Evolutionary conservation across 371 early-diverging fungal species (phyloP).

Genomic region (Mortierella polycephala): DNA sequence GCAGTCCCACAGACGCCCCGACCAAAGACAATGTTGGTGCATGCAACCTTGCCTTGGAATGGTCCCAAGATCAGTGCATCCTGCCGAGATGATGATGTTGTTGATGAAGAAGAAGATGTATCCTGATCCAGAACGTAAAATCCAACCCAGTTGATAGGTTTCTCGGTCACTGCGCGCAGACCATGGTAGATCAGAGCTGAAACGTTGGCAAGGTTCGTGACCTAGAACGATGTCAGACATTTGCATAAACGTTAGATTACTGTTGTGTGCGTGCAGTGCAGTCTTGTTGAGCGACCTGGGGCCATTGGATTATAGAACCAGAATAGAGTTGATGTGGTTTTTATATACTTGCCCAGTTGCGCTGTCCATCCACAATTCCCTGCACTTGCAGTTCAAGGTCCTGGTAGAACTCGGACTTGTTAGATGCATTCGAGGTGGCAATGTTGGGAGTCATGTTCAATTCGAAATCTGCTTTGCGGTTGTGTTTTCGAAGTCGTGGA

Average conservation of each 20-base stretch:
- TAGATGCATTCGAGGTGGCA: conserved; percentile 26
- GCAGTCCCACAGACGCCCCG: conserved; percentile 93
- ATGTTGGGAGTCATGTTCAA: conserved; percentile 38
- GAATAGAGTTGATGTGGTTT: no score
- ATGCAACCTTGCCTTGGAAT: conserved; percentile 93
- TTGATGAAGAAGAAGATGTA: neutral
- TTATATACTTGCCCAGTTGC: conserved; percentile 61
- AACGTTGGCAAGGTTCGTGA: conserved; percentile 85
- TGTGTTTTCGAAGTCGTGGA: no score
- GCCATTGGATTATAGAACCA: neutral
- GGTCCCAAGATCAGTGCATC: conserved; percentile 81
- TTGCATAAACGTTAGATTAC: neutral
- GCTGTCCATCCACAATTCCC: conserved; percentile 64
- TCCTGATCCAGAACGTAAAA: conserved; percentile 80
- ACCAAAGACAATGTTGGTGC: conserved; percentile 84
- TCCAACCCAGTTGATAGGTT: conserved; percentile 93
- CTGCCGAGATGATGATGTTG: conserved; percentile 6
- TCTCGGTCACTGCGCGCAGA: conserved; percentile 71
- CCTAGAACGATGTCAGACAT: conserved; percentile 23
- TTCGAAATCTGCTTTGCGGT: neutral
- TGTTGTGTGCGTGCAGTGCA: neutral
- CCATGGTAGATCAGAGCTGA: conserved; percentile 86
- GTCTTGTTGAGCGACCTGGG: no score
- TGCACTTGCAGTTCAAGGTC: conserved; percentile 61
- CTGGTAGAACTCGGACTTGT: conserved; percentile 66